Evolutionary conservation across 2,329 filamentous ascomycete genomes (phyloP).

Genomic region (Blumeriella jaapii): DNA sequence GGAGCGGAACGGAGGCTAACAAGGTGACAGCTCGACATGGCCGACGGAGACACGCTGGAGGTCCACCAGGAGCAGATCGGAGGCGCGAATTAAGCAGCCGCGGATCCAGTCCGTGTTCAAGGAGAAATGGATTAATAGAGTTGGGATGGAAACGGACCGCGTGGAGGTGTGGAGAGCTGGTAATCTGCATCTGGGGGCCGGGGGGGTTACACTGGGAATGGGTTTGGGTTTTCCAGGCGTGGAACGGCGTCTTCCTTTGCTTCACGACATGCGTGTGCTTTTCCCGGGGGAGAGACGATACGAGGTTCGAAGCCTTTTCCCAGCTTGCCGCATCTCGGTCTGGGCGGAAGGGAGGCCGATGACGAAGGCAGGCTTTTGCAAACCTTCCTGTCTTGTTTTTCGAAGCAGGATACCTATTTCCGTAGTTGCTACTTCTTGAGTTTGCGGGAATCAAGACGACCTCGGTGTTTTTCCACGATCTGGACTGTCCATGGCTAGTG

Average conservation of each 20-base stretch:
- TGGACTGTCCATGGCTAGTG: too few species aligned
- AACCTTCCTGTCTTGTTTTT: neutral
- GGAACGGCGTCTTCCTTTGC: constrained; percentile 21
- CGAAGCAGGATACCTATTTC: neutral
- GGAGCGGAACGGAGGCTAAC: too few species aligned
- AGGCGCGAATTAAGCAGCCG: constrained; percentile 35
- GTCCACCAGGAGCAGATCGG: constrained; percentile 98
- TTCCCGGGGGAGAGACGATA: constrained; percentile 7
- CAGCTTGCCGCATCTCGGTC: too few species aligned
- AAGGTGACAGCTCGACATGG: constrained; percentile 75
- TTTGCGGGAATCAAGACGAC: too few species aligned
- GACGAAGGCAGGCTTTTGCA: too few species aligned
- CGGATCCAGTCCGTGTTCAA: too few species aligned
- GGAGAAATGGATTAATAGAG: constrained; percentile 1
- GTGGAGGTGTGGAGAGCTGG: neutral
- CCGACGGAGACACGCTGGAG: constrained; percentile 88
- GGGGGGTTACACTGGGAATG: too few species aligned
- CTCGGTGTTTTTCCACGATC: too few species aligned
- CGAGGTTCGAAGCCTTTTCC: too few species aligned
- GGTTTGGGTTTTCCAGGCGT: too few species aligned
- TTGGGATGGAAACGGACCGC: neutral
- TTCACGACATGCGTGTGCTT: constrained; percentile 17
- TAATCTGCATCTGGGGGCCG: constrained; percentile 15
- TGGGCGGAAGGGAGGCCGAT: too few species aligned
- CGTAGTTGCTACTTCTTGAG: too few species aligned